A percentile compares a stretch with the other conserved stretches of the same genome.
Evolutionary conservation across 129 eudicot genomes (phyloP).

Genomic region (Deinandra increscens): DNA sequence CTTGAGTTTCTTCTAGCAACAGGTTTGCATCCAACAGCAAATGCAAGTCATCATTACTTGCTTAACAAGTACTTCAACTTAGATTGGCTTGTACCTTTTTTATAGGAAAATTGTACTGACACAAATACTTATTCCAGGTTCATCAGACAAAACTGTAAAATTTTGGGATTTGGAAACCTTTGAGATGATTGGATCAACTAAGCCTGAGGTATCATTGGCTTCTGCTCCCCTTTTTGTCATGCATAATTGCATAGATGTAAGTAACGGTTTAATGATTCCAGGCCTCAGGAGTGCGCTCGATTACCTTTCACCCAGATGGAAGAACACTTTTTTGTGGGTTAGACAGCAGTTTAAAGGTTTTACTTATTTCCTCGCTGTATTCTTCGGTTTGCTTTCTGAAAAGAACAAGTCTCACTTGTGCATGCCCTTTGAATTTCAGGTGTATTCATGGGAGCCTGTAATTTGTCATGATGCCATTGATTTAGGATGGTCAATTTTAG

Average conservation of each 20-base stretch:
- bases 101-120: background rate
- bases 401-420: conserved; percentile 16
- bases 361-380: background rate
- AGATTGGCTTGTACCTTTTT: background rate
- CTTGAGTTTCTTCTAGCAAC: conserved; percentile 91
- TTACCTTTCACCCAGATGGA: conserved; percentile 90
- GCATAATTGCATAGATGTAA: background rate
- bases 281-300: conserved; percentile 77
- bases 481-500: conserved; percentile 80
- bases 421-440: conserved; percentile 41
- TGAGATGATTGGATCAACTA: conserved; percentile 55
- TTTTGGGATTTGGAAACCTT: too few relatives aligned
- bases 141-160: conserved; percentile 79
- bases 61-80: background rate
- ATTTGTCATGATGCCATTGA: conserved; percentile 81
- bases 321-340: conserved; percentile 84
- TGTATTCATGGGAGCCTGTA: conserved; percentile 98
- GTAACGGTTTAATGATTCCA: conserved; percentile 17
- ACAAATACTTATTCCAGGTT: conserved; percentile 51
- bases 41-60: background rate
- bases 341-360: conserved; percentile 79
- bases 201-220: conserved; percentile 58
- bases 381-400: conserved; percentile 4
- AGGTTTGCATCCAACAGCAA: conserved; percentile 40
- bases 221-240: conserved; percentile 1